phyloP scores from a whole-genome alignment of 305 asterid genomes.

The Fraxinus velutina region DNA sequence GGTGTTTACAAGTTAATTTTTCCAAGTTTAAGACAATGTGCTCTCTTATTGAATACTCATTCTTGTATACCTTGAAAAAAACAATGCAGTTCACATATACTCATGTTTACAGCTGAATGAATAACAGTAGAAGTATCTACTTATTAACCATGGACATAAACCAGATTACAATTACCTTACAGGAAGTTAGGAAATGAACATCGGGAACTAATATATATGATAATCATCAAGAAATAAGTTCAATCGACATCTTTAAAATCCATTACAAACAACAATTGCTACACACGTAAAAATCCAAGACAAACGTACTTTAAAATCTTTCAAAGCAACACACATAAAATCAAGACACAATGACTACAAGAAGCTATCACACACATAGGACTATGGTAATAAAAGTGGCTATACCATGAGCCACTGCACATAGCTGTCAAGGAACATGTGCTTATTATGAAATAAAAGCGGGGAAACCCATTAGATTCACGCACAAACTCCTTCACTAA shows the following conservation, averaged over 20 bases:
- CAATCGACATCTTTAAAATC: background rate
- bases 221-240: background rate
- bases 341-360: background rate
- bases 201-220: background rate
- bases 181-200: background rate
- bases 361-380: background rate
- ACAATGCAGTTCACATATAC: background rate
- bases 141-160: background rate
- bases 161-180: background rate
- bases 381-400: background rate
- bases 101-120: background rate
- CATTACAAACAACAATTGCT: background rate
- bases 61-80: background rate
- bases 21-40: background rate
- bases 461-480: slow-evolving; percentile 32
- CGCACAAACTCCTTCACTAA: slow-evolving; percentile 40
- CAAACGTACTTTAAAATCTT: background rate
- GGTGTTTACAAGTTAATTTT: background rate
- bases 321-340: background rate
- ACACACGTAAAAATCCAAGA: background rate
- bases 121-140: no score
- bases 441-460: background rate
- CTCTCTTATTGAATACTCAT: background rate
- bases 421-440: background rate
- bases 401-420: background rate